These are phyloP conservation scores for Thraustochytrium sp. DNA, from an alignment of 352 stramenopile species.

Conservation along the genomic window DNA sequence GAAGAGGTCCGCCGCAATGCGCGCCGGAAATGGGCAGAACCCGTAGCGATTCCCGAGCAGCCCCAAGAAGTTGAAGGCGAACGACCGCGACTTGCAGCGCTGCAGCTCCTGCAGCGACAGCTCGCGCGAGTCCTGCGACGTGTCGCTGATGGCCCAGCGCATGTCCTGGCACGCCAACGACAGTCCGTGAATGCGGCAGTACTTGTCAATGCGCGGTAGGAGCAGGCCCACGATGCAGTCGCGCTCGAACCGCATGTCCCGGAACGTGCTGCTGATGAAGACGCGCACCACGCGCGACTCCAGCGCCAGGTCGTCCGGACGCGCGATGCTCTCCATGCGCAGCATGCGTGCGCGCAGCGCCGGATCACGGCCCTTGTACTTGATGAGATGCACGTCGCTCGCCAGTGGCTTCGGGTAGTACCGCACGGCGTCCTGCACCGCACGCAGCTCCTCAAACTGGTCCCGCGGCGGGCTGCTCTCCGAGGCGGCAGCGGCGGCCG, in stretches of 20 bases:
- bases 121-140: background rate
- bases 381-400: background rate
- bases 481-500: background rate
- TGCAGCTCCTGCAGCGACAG: background rate
- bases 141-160: conserved; percentile 22
- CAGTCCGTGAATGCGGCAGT: conserved; percentile 5
- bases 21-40: conserved; percentile 12
- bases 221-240: conserved; percentile 16
- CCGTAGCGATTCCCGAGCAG: conserved; percentile 17
- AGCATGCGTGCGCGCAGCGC: background rate
- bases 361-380: background rate
- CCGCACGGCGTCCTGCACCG: background rate
- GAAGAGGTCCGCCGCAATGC: background rate
- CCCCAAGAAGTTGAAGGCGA: conserved; percentile 18
- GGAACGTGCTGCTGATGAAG: conserved; percentile 23
- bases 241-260: conserved; percentile 23
- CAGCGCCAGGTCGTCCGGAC: background rate
- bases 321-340: background rate
- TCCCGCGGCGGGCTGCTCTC: no score
- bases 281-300: background rate
- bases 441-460: background rate
- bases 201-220: background rate
- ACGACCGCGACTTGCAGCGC: background rate
- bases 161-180: conserved; percentile 8
- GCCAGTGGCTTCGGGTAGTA: background rate